Evolutionary conservation across 192 early-diverging fungal species (phyloP), one percentile per base, ranked within the genome.

Genomic region (Coemansia sp.): DNA sequence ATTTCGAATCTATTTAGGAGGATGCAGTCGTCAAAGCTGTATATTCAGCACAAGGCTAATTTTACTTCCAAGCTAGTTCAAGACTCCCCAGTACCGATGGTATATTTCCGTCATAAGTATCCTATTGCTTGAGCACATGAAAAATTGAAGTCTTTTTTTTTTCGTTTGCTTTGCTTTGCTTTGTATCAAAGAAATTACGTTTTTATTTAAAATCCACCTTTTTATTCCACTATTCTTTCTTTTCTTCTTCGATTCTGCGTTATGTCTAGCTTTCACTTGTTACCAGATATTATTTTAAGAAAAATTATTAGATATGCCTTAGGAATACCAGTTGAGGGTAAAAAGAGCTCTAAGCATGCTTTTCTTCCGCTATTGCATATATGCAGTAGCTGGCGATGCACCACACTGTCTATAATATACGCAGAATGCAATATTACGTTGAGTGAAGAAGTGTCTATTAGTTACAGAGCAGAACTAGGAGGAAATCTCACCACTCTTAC

Each of bases 21-120:
- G 10, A 9, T 46, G 23, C 44, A 46, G 9, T 46, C 44, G 14
- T 46, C 44, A 10, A 46, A 46, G 44, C 18, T 46, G 19, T 46
- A 46, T 20, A 20, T 6, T 20, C 13, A 21, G 5, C 23, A 46
- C 5, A 46, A 46, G 23, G 6, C 15, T 20, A 7, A 21, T 13
- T 46, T 46, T 10, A 46, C 44, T 12, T 21, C 44, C 23, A 21
- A 12, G 18, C 44, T 46, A 2, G 44, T 46, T 7, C 19, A 46
- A 11, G 23, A 19, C 6, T 21, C 19, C 18, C 14, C 13, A 11
- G 18, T 21, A 11, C 44, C 44, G 13, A 46, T 46, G 14, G 23
- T 46, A 20, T 46, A 46, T 23, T 26, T 26, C 4, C 23, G 23
- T 26, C 23, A 4, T 4, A 26, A 26, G 23, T 26, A 1, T 26